Percentiles rank a stretch among this genome's conserved stretches.
These are phyloP conservation scores for Marasmius tenuissimus DNA, from an alignment of 1,284 basidiomycete species.

Conservation along the genomic window DNA sequence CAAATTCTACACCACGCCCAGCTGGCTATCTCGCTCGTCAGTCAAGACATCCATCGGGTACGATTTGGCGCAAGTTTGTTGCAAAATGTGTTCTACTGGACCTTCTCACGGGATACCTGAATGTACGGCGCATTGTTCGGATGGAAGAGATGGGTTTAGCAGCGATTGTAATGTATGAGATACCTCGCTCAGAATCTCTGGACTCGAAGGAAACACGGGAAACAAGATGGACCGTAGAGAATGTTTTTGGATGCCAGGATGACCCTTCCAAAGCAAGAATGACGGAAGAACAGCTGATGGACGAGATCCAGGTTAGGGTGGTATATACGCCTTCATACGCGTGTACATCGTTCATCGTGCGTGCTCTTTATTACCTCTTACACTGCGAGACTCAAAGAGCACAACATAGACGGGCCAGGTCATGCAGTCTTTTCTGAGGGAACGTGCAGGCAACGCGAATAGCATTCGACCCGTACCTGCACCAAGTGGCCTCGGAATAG, in stretches of 20 bases:
- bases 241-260: conserved; percentile 22
- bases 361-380: conserved; percentile 7
- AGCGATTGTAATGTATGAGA: conserved; percentile 29
- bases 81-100: conserved; percentile 6
- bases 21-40: background rate
- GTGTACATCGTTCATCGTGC: conserved; percentile 32
- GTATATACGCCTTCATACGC: conserved; percentile 30
- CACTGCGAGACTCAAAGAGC: background rate
- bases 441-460: conserved; percentile 5
- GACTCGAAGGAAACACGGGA: background rate
- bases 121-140: conserved; percentile 23
- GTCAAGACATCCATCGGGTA: background rate
- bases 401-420: conserved; percentile 25
- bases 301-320: conserved; percentile 22
- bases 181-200: conserved; percentile 12
- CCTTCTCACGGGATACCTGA: background rate
- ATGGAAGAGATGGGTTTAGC: conserved; percentile 27
- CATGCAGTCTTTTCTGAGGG: conserved; percentile 17
- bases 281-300: conserved; percentile 25
- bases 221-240: conserved; percentile 14
- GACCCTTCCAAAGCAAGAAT: conserved; percentile 20
- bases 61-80: conserved; percentile 8
- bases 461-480: conserved; percentile 20
- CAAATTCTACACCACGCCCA: background rate
- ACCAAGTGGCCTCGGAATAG: conserved; percentile 17